phyloP scores from a whole-genome alignment of 2,329 filamentous ascomycete genomes.

The Pseudocercospora fuligena region DNA sequence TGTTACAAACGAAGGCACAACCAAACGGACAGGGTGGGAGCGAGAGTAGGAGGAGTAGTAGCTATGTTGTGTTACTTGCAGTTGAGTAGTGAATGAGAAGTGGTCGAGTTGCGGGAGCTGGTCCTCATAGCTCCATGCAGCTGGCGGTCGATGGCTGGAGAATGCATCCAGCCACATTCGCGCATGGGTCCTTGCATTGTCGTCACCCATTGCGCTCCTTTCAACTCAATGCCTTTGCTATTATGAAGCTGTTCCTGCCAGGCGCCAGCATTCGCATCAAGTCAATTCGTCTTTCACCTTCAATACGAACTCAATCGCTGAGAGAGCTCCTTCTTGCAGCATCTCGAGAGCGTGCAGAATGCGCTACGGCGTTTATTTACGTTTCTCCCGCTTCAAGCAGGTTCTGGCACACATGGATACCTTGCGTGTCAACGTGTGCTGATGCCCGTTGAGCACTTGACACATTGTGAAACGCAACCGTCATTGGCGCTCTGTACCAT shows the following conservation, averaged over 20 bases:
- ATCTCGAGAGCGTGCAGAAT: background rate
- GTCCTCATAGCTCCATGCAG: slow-evolving; percentile 2
- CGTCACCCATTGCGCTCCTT: too few relatives aligned
- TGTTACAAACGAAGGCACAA: slow-evolving; percentile 5
- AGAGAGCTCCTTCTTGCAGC: background rate
- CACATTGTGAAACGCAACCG: background rate
- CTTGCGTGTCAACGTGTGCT: background rate
- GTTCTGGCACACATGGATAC: background rate
- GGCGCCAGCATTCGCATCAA: background rate
- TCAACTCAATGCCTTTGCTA: too few relatives aligned
- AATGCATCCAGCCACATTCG: too few relatives aligned
- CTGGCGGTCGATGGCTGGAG: background rate
- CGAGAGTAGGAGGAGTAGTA: background rate
- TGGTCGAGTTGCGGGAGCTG: background rate
- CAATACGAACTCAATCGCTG: background rate
- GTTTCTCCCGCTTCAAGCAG: slow-evolving; percentile 1
- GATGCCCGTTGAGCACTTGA: background rate
- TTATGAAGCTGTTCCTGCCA: background rate
- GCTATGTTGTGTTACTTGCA: background rate
- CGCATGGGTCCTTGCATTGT: too few relatives aligned
- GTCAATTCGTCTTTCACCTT: background rate
- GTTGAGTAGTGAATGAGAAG: background rate
- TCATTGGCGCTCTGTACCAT: background rate
- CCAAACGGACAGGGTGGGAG: background rate
- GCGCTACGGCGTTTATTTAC: slow-evolving; percentile 1